Percentiles rank a stretch among this genome's conserved stretches.
These are phyloP conservation scores for Candida verbasci DNA, from an alignment of 805 yeast species.

Conservation along the genomic window DNA sequence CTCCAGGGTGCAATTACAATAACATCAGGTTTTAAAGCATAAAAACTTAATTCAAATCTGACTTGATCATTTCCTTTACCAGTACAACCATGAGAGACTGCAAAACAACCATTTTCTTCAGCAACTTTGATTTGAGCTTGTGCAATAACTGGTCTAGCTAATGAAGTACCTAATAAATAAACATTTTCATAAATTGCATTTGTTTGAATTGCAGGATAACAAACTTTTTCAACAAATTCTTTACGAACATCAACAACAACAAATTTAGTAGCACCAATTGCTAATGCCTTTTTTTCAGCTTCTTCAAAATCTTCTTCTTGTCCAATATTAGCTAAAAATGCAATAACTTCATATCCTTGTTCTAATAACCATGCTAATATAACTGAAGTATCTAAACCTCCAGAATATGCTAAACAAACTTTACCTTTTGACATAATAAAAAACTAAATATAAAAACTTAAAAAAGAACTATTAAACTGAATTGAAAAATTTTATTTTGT, in stretches of 20 bases:
- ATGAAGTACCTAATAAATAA: conserved; percentile 91
- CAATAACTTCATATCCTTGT: conserved; percentile 96
- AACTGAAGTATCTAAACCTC: conserved; percentile 97
- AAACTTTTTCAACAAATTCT: conserved; percentile 88
- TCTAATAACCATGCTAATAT: conserved; percentile 98
- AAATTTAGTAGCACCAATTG: conserved; percentile 95
- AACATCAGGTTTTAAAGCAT: conserved; percentile 97
- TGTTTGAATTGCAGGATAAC: conserved; percentile 95
- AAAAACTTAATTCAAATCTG: conserved; percentile 94
- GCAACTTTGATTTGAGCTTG: conserved; percentile 98
- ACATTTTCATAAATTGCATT: conserved; percentile 98
- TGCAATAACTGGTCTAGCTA: conserved; percentile 98
- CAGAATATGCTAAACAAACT: conserved; percentile 98
- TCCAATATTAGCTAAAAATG: conserved; percentile 97
- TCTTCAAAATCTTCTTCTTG: conserved; percentile 99
- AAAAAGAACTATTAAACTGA: conserved; percentile 1
- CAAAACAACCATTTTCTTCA: conserved; percentile 95
- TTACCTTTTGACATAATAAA: conserved; percentile 86
- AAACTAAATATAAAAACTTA: neutral
- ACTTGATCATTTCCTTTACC: conserved; percentile 99
- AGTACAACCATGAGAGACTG: conserved; percentile 98
- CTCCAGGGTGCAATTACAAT: conserved; percentile 99
- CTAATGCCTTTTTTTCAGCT: conserved; percentile 92
- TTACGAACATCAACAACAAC: conserved; percentile 92
- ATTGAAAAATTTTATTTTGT: conserved; percentile 3